phyloP scores from a whole-genome alignment of 495 filamentous ascomycete species.

The Clavariopsis aquatica region DNA sequence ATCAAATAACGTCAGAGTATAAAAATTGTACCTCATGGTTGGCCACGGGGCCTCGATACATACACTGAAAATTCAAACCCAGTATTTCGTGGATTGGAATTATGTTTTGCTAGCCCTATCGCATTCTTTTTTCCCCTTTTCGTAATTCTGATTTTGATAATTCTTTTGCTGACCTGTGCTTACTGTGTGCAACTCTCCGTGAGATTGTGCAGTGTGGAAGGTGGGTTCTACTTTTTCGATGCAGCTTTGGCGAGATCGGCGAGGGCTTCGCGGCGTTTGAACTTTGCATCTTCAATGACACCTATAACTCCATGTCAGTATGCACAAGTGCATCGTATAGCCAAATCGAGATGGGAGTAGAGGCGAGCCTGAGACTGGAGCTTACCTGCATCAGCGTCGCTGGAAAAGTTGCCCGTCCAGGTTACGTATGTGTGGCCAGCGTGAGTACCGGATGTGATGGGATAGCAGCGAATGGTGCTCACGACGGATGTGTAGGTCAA shows the following conservation, averaged over 20 bases:
- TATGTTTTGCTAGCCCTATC: no score
- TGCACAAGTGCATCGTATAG: not conserved
- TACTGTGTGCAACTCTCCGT: no score
- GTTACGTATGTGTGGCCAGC: constrained; percentile 63
- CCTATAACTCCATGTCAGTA: constrained; percentile 44
- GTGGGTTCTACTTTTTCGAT: constrained; percentile 12
- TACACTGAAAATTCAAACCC: no score
- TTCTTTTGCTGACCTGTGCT: no score
- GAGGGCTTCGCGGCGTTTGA: constrained; percentile 69
- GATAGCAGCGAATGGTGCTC: constrained; percentile 62
- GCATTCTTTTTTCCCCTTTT: no score
- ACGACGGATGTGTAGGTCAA: constrained; percentile 62
- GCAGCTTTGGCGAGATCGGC: constrained; percentile 61
- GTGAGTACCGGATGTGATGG: constrained; percentile 60
- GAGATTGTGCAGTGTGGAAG: no score
- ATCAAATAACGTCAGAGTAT: no score
- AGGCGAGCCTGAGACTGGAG: constrained; percentile 27
- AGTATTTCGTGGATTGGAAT: no score
- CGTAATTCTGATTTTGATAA: no score
- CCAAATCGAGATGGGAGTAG: not conserved
- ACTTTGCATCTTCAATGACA: constrained; percentile 70
- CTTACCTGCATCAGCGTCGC: constrained; percentile 67
- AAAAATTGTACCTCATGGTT: no score
- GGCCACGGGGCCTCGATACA: no score
- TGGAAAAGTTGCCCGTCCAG: constrained; percentile 66